These are phyloP conservation scores for Eutrema japonicum DNA, from an alignment of 345 rosid species.

Conservation along the genomic window DNA sequence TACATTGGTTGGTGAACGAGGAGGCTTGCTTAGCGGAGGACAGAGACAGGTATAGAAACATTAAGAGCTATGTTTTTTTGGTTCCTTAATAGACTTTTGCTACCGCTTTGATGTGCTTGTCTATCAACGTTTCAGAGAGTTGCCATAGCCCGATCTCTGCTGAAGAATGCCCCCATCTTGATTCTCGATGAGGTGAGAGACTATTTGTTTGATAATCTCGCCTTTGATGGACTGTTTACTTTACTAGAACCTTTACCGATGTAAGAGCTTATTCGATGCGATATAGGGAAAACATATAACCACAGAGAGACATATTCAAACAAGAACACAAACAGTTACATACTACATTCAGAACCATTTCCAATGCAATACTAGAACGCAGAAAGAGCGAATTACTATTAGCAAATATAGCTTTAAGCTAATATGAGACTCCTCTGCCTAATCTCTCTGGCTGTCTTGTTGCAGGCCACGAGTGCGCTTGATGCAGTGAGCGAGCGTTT, in stretches of 20 bases:
- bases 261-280: not conserved
- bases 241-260: constrained; percentile 16
- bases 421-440: not conserved
- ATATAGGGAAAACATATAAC: not conserved
- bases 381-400: not conserved
- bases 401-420: constrained; percentile 7
- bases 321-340: not conserved
- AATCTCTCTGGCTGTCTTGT: constrained; percentile 2
- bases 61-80: not conserved
- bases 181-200: constrained; percentile 81
- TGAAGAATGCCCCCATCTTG: constrained; percentile 82
- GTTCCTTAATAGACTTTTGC: not conserved
- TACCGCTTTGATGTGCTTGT: constrained; percentile 17
- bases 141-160: constrained; percentile 90
- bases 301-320: constrained; percentile 12
- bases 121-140: constrained; percentile 61
- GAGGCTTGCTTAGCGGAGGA: constrained; percentile 94
- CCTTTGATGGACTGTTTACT: not conserved
- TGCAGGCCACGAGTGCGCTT: constrained; percentile 91
- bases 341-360: constrained; percentile 14
- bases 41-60: constrained; percentile 76
- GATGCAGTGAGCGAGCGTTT: constrained; percentile 91
- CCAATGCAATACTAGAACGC: not conserved
- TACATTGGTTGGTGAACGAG: constrained; percentile 90
- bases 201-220: constrained; percentile 6